Conservation (phyloP, 2,329 filamentous ascomycete genomes). For the Cladosporium phlei region DNA sequence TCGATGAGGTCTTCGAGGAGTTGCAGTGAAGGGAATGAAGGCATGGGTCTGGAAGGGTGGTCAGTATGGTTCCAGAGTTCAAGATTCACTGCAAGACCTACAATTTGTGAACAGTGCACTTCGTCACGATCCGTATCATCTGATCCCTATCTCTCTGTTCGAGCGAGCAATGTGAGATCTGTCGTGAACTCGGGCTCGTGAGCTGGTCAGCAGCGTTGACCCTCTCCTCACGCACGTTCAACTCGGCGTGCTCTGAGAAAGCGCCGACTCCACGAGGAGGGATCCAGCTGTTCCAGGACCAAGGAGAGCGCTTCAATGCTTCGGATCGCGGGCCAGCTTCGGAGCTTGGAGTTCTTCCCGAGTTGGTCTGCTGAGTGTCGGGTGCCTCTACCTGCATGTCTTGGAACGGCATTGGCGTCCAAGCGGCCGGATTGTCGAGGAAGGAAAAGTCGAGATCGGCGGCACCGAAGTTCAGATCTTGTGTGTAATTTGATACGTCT, state of each 20-base stretch:
- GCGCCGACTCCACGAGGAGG: conserved; percentile 19
- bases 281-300: conserved; percentile 27
- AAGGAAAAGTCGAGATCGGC: conserved; percentile 26
- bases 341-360: conserved; percentile 2
- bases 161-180: conserved; percentile 19
- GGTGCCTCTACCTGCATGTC: neutral
- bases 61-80: neutral
- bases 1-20: conserved; percentile 57
- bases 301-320: conserved; percentile 23
- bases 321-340: conserved; percentile 19
- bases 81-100: neutral
- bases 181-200: conserved; percentile 20
- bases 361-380: neutral
- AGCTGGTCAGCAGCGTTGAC: conserved; percentile 22
- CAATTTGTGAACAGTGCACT: conserved; percentile 13
- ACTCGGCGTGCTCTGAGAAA: conserved; percentile 22
- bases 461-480: conserved; percentile 21
- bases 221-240: conserved; percentile 22
- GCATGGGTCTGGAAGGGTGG: conserved; percentile 39
- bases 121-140: conserved; percentile 25
- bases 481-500: conserved; percentile 24
- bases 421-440: conserved; percentile 15
- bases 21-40: conserved; percentile 57
- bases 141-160: conserved; percentile 22
- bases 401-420: conserved; percentile 4